Evolutionary conservation across 2,329 filamentous ascomycete genomes (phyloP).

Genomic region (Chaetomium globosum): DNA sequence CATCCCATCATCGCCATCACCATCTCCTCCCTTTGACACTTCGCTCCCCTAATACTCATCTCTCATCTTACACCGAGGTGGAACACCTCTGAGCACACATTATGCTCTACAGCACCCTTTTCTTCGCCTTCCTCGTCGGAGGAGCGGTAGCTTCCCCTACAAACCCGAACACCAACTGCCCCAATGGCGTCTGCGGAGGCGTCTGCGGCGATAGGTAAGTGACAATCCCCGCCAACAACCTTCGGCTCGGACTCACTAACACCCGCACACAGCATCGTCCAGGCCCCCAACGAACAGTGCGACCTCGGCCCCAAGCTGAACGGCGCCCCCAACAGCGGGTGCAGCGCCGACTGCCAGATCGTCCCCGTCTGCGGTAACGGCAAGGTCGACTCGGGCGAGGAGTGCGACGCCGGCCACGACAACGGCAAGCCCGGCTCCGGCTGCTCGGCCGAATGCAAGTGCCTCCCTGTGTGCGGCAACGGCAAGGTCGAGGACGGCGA

Average conservation of each 20-base stretch:
- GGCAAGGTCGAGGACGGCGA: conserved; percentile 10
- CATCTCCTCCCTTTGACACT: not conserved
- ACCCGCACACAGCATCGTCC: conserved; percentile 17
- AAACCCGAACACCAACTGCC: not conserved
- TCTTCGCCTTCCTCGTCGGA: conserved; percentile 25
- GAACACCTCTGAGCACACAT: not conserved
- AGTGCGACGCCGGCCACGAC: conserved; percentile 14
- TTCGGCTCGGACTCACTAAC: conserved; percentile 2
- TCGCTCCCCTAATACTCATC: not conserved
- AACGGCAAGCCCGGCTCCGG: conserved; percentile 26
- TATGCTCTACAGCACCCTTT: conserved; percentile 23
- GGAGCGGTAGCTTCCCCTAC: conserved; percentile 19
- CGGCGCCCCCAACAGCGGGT: conserved; percentile 24
- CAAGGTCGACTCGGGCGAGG: conserved; percentile 13
- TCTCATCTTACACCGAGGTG: conserved; percentile 1
- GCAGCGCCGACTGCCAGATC: conserved; percentile 19
- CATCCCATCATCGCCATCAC: not conserved
- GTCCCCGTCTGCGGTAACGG: conserved; percentile 13
- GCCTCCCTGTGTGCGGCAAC: not conserved
- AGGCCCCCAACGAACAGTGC: conserved; percentile 27
- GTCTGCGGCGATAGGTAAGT: conserved; percentile 29
- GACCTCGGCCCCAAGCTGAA: conserved; percentile 28
- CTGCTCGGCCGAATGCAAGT: conserved; percentile 16
- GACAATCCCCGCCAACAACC: not conserved
- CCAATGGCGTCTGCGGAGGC: conserved; percentile 23